Conservation (phyloP, 768 basidiomycete genomes). For the Wakefieldia striispora region DNA sequence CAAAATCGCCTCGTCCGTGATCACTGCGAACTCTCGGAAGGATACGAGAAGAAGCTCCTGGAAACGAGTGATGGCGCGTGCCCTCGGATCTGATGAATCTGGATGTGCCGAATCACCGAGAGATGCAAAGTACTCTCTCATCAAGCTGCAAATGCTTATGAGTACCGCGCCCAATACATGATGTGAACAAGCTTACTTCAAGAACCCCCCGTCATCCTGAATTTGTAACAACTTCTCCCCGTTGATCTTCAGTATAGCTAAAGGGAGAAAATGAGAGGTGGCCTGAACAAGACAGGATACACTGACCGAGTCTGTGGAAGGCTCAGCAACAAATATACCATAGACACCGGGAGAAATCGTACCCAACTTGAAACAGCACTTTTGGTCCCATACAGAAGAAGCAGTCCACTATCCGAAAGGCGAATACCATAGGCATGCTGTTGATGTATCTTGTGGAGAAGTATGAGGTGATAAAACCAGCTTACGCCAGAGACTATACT, state of each 20-base stretch:
- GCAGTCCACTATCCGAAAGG: constrained; percentile 96
- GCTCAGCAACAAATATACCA: constrained; percentile 8
- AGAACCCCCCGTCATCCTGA: constrained; percentile 96
- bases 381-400: constrained; percentile 99
- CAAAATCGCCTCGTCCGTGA: constrained; percentile 92
- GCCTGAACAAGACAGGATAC: neutral
- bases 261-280: constrained; percentile 10
- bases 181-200: constrained; percentile 59
- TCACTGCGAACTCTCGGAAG: constrained; percentile 95
- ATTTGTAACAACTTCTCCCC: constrained; percentile 88
- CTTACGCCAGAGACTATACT: constrained; percentile 36
- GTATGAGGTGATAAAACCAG: neutral
- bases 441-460: constrained; percentile 66
- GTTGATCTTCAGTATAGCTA: constrained; percentile 97
- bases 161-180: neutral
- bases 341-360: constrained; percentile 13
- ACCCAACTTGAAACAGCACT: constrained; percentile 98
- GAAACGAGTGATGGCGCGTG: constrained; percentile 93
- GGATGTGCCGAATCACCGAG: constrained; percentile 95
- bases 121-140: constrained; percentile 93
- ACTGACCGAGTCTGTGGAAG: constrained; percentile 54
- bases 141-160: constrained; percentile 52
- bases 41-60: constrained; percentile 96
- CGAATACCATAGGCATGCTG: constrained; percentile 96
- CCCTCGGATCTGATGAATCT: constrained; percentile 78